Evolutionary conservation across 495 filamentous ascomycete genomes (phyloP), one percentile per base, ranked within the genome.

Genomic region (Penicillium atrosanguineum): DNA sequence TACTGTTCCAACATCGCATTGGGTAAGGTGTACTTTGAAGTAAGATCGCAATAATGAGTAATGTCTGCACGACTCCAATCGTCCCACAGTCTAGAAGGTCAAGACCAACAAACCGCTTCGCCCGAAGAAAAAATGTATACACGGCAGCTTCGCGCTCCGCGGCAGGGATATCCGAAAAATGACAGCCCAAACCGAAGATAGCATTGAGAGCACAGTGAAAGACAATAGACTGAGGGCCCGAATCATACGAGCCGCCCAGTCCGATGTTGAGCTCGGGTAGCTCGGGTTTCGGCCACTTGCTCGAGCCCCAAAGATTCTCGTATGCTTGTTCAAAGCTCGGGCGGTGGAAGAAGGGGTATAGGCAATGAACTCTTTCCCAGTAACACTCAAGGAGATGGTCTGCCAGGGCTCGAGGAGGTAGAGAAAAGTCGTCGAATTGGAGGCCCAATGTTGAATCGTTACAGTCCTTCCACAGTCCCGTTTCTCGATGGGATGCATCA

Each of bases 11-110:
- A 49, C 76, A 80, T 18, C 69, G 57, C 23, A 60, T 69, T 3
- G 77, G 71, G 48, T 78, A 76, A 1, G 69, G 68, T 1, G 76
- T 76, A 44, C 71, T 74, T 46, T 78, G 76, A 3, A 80, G 67
- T 42, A 72, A 68, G 6, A 77, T 52, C 1, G 72, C 69, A 31
- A 73, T 59, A 7, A 81, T 55, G 19, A 81, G 51, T 9, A 81
- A 61, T 3, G 71, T 66, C 46, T 81, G 78, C 1, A 80, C 76
- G 0, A 76, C 68, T 0, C 73, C 75, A 12, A 79, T 58, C 1
- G 70, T 75, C 20, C 64, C 56, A 44, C 67, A 62, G 43, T 79
- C 76, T 0, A 80, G 52, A 5, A 80, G 52, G 44, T 79, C 73
- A 51, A 79, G 62, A 25, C 71, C 65, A 8, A 79, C 59, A 50